Conservation (phyloP, 495 filamentous ascomycete genomes). For the Pyrenula aspistea region DNA sequence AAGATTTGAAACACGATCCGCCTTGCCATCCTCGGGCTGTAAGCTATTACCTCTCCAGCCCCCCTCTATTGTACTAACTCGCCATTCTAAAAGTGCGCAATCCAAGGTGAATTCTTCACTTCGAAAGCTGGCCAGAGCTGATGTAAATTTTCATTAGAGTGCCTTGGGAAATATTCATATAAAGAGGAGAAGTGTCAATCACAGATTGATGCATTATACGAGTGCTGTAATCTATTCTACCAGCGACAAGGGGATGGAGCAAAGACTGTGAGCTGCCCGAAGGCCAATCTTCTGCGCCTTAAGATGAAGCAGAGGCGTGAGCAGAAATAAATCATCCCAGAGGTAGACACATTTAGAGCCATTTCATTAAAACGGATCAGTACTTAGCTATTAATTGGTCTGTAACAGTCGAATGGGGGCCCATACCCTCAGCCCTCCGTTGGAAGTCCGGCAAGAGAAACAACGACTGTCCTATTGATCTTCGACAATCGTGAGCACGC, state of each 20-base stretch:
- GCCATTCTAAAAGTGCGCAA: slow-evolving; percentile 54
- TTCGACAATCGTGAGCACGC: slow-evolving; percentile 99
- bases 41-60: no score
- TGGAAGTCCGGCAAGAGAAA: slow-evolving; percentile 45
- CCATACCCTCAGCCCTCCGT: slow-evolving; percentile 35
- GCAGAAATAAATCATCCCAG: slow-evolving; percentile 13
- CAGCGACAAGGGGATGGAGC: slow-evolving; percentile 64
- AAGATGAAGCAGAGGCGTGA: slow-evolving; percentile 77
- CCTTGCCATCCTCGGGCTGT: slow-evolving; percentile 86
- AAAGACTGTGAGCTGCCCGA: slow-evolving; percentile 73
- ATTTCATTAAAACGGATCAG: slow-evolving; percentile 4
- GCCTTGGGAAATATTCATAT: slow-evolving; percentile 73
- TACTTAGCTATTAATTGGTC: background rate
- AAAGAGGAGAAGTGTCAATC: slow-evolving; percentile 73
- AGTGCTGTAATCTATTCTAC: slow-evolving; percentile 90
- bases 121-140: slow-evolving; percentile 1
- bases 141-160: slow-evolving; percentile 41
- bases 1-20: slow-evolving; percentile 62
- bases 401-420: slow-evolving; percentile 38
- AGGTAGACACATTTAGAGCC: no score
- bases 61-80: slow-evolving; percentile 6
- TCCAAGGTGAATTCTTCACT: slow-evolving; percentile 54
- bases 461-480: slow-evolving; percentile 58
- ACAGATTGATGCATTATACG: slow-evolving; percentile 83
- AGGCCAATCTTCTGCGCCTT: slow-evolving; percentile 60